Percentiles rank a stretch among this genome's conserved stretches.
phyloP scores from a whole-genome alignment of 305 asterid species.

The Fraxinus platypoda region DNA sequence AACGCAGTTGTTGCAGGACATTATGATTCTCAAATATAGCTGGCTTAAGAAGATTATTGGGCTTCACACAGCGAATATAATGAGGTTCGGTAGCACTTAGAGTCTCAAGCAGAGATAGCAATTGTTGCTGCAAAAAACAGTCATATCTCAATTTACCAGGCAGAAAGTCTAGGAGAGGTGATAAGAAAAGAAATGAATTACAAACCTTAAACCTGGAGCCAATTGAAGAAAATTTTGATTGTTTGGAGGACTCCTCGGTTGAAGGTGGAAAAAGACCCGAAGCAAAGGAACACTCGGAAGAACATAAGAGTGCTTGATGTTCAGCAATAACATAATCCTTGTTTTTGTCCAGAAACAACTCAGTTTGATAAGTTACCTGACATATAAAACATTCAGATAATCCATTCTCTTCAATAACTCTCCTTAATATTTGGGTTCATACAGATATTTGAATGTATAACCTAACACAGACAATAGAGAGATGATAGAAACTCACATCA shows the following conservation, averaged over 20 bases:
- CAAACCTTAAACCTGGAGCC: constrained; percentile 93
- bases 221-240: constrained; percentile 92
- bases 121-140: constrained; percentile 72
- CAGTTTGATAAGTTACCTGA: constrained; percentile 97
- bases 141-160: constrained; percentile 18
- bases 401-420: constrained; percentile 19
- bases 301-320: constrained; percentile 89
- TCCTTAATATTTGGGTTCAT: background rate
- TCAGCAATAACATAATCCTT: constrained; percentile 97
- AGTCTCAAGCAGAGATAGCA: constrained; percentile 62
- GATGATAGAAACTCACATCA: constrained; percentile 61
- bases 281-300: constrained; percentile 81
- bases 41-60: constrained; percentile 97
- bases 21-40: constrained; percentile 94
- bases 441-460: constrained; percentile 1
- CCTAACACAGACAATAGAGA: background rate
- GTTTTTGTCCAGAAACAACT: constrained; percentile 91
- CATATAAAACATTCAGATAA: constrained; percentile 17
- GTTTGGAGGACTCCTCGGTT: constrained; percentile 83
- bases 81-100: constrained; percentile 63
- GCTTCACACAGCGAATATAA: constrained; percentile 77
- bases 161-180: constrained; percentile 17
- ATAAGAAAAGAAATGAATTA: background rate
- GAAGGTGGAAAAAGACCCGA: constrained; percentile 75
- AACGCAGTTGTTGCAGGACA: constrained; percentile 95